Evolutionary conservation across 1,284 basidiomycete species (phyloP).

Genomic region (Rugosomyces carneus): DNA sequence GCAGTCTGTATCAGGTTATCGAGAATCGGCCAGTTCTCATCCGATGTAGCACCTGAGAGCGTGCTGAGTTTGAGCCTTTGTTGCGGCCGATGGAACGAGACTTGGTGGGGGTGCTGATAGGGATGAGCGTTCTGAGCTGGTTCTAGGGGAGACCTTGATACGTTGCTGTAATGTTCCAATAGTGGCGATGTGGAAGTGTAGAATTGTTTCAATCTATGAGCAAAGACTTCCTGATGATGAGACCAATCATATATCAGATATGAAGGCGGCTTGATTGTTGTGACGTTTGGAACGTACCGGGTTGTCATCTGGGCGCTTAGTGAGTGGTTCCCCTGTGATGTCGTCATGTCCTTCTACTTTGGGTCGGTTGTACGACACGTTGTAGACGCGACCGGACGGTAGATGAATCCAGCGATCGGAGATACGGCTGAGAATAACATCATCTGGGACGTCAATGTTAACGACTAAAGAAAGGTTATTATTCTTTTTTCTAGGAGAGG

Average conservation of each 20-base stretch:
- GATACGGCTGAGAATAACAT: slow-evolving; percentile 86
- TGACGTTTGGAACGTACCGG: slow-evolving; percentile 57
- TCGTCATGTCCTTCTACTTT: slow-evolving; percentile 86
- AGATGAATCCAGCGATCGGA: slow-evolving; percentile 93
- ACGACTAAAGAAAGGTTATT: slow-evolving; percentile 79
- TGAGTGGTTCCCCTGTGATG: slow-evolving; percentile 86
- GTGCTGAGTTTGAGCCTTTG: slow-evolving; percentile 59
- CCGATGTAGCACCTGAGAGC: slow-evolving; percentile 78
- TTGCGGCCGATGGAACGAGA: slow-evolving; percentile 35
- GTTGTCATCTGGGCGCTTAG: slow-evolving; percentile 89
- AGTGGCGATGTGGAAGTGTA: slow-evolving; percentile 88
- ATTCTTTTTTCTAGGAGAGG: slow-evolving; percentile 40
- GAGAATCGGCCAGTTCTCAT: slow-evolving; percentile 90
- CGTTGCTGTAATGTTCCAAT: slow-evolving; percentile 68
- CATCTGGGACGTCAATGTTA: slow-evolving; percentile 88
- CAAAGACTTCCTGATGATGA: slow-evolving; percentile 67
- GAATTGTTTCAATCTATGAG: slow-evolving; percentile 75
- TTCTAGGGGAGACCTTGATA: slow-evolving; percentile 20
- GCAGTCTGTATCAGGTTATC: slow-evolving; percentile 51
- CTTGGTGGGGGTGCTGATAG: slow-evolving; percentile 42
- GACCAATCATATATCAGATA: slow-evolving; percentile 6
- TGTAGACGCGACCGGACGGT: slow-evolving; percentile 92
- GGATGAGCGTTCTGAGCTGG: slow-evolving; percentile 27
- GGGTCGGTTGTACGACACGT: slow-evolving; percentile 86
- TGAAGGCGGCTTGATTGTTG: neutral